Conservation (phyloP, 1,284 basidiomycete genomes). For the Wolfiporia cocos region DNA sequence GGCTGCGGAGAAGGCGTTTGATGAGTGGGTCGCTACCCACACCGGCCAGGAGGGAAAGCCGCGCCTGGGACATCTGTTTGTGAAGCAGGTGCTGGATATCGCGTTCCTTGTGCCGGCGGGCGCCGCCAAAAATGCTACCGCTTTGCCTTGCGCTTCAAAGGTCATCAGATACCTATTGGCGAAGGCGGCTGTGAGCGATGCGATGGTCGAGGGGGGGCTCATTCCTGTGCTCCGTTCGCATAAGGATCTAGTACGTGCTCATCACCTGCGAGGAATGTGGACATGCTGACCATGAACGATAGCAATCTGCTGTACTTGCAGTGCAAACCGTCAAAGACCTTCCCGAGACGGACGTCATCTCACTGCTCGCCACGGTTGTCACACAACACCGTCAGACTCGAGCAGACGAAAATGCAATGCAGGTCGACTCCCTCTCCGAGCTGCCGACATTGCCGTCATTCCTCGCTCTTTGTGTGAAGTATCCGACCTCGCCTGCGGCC, state of each 20-base stretch:
- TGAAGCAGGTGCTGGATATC: constrained; percentile 46
- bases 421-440: constrained; percentile 40
- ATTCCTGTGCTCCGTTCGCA: constrained; percentile 42
- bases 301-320: constrained; percentile 52
- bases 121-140: constrained; percentile 15
- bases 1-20: constrained; percentile 43
- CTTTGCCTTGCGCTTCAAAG: constrained; percentile 40
- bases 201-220: constrained; percentile 55
- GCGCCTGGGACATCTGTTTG: constrained; percentile 42
- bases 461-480: constrained; percentile 44
- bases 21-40: constrained; percentile 34
- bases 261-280: neutral
- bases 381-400: constrained; percentile 24
- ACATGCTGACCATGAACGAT: neutral
- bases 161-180: constrained; percentile 51
- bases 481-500: constrained; percentile 43
- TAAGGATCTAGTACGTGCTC: constrained; percentile 55
- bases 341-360: constrained; percentile 53
- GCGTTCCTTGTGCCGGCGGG: constrained; percentile 36
- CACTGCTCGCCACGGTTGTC: constrained; percentile 40
- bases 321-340: constrained; percentile 52
- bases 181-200: constrained; percentile 44
- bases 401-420: constrained; percentile 39
- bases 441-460: constrained; percentile 43
- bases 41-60: constrained; percentile 7